Conservation (phyloP, 1,139 yeast genomes). For the Blastobotrys indianensis region DNA sequence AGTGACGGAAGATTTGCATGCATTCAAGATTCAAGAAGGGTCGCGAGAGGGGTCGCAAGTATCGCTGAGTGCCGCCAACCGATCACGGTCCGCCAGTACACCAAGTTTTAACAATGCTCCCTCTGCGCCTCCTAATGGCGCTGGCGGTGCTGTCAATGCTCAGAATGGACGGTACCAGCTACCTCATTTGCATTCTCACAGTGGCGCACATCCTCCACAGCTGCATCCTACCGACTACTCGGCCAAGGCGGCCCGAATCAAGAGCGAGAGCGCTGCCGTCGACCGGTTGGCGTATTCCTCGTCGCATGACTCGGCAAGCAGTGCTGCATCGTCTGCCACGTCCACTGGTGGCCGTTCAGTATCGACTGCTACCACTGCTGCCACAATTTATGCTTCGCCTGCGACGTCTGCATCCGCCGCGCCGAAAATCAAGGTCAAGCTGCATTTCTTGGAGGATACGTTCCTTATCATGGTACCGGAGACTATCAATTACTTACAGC, state of each 20-base stretch:
- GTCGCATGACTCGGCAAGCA: constrained; percentile 9
- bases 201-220: too few species aligned
- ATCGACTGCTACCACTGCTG: constrained; percentile 10
- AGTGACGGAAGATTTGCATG: constrained; percentile 12
- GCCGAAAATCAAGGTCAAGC: constrained; percentile 40
- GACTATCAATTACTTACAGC: constrained; percentile 42
- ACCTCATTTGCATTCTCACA: neutral
- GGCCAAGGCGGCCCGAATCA: constrained; percentile 18
- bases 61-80: constrained; percentile 1
- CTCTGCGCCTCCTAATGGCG: neutral
- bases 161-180: too few species aligned
- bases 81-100: constrained; percentile 21
- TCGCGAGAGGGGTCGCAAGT: constrained; percentile 9
- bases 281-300: constrained; percentile 2
- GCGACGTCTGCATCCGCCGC: neutral
- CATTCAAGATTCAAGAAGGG: constrained; percentile 10
- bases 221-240: too few species aligned
- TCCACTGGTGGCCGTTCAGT: neutral
- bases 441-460: constrained; percentile 44
- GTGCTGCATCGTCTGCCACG: constrained; percentile 5
- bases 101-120: constrained; percentile 8
- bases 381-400: constrained; percentile 5
- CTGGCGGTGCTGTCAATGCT: too few species aligned
- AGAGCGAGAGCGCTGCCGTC: constrained; percentile 20
- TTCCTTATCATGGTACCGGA: constrained; percentile 45